These are phyloP conservation scores for Saturnispora quitensis DNA, from an alignment of 805 yeast species.

Conservation along the genomic window DNA sequence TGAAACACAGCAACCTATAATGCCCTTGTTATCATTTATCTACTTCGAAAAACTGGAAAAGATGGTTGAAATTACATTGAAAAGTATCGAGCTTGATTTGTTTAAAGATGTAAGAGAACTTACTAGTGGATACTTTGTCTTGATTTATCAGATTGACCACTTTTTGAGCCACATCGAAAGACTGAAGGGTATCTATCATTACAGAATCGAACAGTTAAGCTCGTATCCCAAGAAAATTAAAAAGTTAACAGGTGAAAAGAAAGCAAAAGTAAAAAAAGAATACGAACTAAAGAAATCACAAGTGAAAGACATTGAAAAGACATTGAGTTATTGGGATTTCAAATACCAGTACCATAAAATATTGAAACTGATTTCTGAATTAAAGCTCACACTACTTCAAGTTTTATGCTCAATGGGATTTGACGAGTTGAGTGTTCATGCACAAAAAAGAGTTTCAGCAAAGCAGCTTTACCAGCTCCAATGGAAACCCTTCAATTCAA, in stretches of 20 bases:
- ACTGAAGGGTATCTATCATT: constrained; percentile 13
- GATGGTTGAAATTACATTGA: constrained; percentile 65
- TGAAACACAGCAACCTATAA: constrained; percentile 31
- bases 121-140: constrained; percentile 5
- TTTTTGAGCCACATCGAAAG: constrained; percentile 18
- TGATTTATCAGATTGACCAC: constrained; percentile 13
- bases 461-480: constrained; percentile 44
- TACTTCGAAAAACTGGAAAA: constrained; percentile 54
- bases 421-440: constrained; percentile 21
- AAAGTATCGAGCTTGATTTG: constrained; percentile 68
- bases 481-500: constrained; percentile 69
- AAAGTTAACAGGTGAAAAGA: constrained; percentile 23
- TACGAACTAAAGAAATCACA: constrained; percentile 15
- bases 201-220: constrained; percentile 17
- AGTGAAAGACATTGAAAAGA: constrained; percentile 10
- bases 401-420: constrained; percentile 19
- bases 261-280: constrained; percentile 16
- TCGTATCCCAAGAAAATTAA: constrained; percentile 18
- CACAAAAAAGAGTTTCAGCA: constrained; percentile 19
- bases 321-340: constrained; percentile 13
- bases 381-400: constrained; percentile 20
- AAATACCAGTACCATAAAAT: constrained; percentile 10
- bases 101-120: constrained; percentile 60
- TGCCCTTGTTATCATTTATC: constrained; percentile 66
- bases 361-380: constrained; percentile 14